These are phyloP conservation scores for Yamadazyma nakazawae DNA, from an alignment of 805 yeast genomes.

Conservation along the genomic window DNA sequence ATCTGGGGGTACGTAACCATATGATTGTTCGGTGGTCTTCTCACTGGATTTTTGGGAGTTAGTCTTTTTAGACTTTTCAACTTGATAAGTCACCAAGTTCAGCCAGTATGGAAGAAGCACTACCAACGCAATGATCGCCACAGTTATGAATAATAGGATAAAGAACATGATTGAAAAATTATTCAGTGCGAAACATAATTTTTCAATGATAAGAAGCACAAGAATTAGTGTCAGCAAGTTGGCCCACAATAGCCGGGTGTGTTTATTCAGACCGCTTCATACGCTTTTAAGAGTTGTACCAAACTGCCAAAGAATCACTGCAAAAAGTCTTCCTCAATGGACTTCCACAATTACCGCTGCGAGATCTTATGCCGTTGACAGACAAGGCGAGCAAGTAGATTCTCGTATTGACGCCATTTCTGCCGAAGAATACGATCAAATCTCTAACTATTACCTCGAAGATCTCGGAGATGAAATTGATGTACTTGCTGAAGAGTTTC, in stretches of 20 bases:
- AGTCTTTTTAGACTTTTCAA: conserved; percentile 24
- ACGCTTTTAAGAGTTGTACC: neutral
- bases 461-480: conserved; percentile 65
- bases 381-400: conserved; percentile 14
- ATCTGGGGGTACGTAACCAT: conserved; percentile 42
- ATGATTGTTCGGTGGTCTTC: conserved; percentile 11
- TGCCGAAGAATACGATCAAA: conserved; percentile 54
- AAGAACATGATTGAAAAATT: conserved; percentile 29
- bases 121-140: conserved; percentile 39
- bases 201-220: conserved; percentile 2
- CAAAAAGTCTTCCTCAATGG: neutral
- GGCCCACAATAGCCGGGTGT: neutral
- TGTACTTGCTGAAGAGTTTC: conserved; percentile 55
- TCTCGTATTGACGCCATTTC: conserved; percentile 48
- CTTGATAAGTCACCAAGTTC: conserved; percentile 43
- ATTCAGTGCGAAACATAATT: neutral
- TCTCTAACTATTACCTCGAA: conserved; percentile 71
- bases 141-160: conserved; percentile 37
- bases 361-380: conserved; percentile 13
- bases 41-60: neutral
- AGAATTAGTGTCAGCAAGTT: neutral
- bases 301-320: neutral
- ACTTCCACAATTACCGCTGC: neutral
- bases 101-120: conserved; percentile 47
- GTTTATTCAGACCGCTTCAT: neutral